Base-by-base conservation (phyloP, 2,329 filamentous ascomycete genomes). In the Leptodontidium sp. region DNA sequence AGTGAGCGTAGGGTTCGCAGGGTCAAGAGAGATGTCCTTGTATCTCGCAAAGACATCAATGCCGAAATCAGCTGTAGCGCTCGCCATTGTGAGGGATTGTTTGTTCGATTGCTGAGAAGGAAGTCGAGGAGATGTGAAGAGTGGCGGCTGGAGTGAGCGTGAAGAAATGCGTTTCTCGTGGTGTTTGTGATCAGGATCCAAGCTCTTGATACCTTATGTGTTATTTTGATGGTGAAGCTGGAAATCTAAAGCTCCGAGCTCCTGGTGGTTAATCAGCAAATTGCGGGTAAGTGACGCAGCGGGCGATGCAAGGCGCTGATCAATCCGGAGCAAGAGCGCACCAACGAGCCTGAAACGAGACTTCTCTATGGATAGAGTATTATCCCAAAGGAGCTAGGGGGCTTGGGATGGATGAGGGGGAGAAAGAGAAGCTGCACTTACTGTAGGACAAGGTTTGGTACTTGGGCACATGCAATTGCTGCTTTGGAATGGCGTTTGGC, bases 1-100 rank as follows among this genome's bases (percentile, higher is more conserved):
- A 1, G 78, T 75, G n/a, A 81, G 77, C 70, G 77, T 77, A 1
- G 77, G 58, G 65, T 76, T 79, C 52, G 75, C 74, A 17, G 79
- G 75, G 61, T 81, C 78, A 5, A 81, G 74, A 21, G 68, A 26
- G 61, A 73, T 63, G 14, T 66, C 62, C 61, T 72, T 73, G 61
- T 72, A 73, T 64, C 63, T 68, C 5, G 71, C 70, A 62, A 73
- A 69, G 55, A 73, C 71, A 65, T 73, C 71, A 52, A 73, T 73
- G 62, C 71, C 71, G 63, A 73, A 73, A 64, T 73, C 71, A 64
- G 70, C 71, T 26, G 71, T 73, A 68, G 70, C 71, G 63, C 35
- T 68, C 7, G 65, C 70, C 71, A 73, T 73, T 57, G 17, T 73
- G 59, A 63, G 2, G 26, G 29, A 32, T 32, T 32, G 21, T 63